Base-by-base conservation (phyloP, 257 asterid species). In the Handroanthus guayacan region DNA sequence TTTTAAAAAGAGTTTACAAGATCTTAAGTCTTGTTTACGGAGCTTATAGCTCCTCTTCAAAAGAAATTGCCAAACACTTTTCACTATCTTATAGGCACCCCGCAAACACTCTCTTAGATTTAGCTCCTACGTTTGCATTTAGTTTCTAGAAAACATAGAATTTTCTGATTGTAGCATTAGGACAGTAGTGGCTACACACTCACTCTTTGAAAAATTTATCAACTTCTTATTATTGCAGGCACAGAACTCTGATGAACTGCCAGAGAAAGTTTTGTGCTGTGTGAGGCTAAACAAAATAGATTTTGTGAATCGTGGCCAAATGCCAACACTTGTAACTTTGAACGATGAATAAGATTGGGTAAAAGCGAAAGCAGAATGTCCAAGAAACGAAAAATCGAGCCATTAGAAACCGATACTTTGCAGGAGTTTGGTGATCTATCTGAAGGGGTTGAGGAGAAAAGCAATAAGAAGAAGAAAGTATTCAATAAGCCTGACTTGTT, bases 201-300 rank as follows among this genome's bases (percentile, higher is more conserved):
- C 58, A 13, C 3, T 60, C 41, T 9, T 57, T 8, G 8, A 17
- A 57, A 11, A 20, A 2, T 69, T 20, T 13, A 69, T 25, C 6
- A 62, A 68, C 41, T 76, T 31, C 43, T 64, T 60, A 63, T 80
- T 64, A 36, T 2, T 83, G 84, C 87, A 93, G 99, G 99, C 95
- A 48, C 97, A 94, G 47, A 82, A 78, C 34, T 84, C 87, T 0
- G 96, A 90, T 67, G 99, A 94, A 66, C 72, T 94, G 38, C 97
- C 99, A 0, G 99, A 94, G 91, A 89, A 86, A 61, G 94, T 94
- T 41, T n/a, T 94, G 66, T 94, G 99, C 67, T 86, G 96, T 47
- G 81, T 92, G 48, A 86, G 86, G 47, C 86, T 94, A 80, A 88
- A 89, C 76, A 86, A 84, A 62, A 78, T 94, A 16, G 97, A 94